These are phyloP conservation scores for Apophysomyces sp. DNA, from an alignment of 371 early-diverging fungal genomes.

Conservation along the genomic window DNA sequence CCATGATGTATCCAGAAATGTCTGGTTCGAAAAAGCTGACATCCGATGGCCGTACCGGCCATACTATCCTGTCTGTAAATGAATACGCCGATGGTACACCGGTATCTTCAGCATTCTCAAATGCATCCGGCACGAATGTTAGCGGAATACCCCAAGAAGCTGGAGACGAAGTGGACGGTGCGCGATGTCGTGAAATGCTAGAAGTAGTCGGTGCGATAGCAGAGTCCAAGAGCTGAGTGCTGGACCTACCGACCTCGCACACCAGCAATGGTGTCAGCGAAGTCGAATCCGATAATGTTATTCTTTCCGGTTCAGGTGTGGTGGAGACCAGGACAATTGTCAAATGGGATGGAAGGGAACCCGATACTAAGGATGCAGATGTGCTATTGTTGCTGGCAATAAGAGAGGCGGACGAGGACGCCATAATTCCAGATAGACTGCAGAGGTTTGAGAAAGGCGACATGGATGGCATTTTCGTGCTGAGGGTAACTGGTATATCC, in stretches of 20 bases:
- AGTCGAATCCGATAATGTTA: constrained; percentile 28
- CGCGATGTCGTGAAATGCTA: neutral
- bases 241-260: constrained; percentile 32
- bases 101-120: neutral
- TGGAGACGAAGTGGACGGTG: constrained; percentile 2
- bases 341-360: constrained; percentile 5
- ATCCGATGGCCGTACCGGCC: neutral
- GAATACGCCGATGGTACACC: neutral
- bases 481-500: constrained; percentile 24
- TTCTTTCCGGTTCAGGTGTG: constrained; percentile 21
- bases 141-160: constrained; percentile 50
- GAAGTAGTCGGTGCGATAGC: constrained; percentile 6
- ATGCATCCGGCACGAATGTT: constrained; percentile 32
- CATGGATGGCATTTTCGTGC: constrained; percentile 3
- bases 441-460: neutral
- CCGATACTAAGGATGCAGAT: constrained; percentile 6
- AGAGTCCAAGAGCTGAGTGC: constrained; percentile 11
- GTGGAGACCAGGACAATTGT: constrained; percentile 38
- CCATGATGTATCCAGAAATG: constrained; percentile 22
- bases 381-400: neutral
- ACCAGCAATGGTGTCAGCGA: constrained; percentile 42
- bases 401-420: neutral
- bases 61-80: neutral
- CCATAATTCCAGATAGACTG: neutral
- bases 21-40: neutral